phyloP scores from a whole-genome alignment of 1,284 basidiomycete species.

The Hemileia vastatrix region DNA sequence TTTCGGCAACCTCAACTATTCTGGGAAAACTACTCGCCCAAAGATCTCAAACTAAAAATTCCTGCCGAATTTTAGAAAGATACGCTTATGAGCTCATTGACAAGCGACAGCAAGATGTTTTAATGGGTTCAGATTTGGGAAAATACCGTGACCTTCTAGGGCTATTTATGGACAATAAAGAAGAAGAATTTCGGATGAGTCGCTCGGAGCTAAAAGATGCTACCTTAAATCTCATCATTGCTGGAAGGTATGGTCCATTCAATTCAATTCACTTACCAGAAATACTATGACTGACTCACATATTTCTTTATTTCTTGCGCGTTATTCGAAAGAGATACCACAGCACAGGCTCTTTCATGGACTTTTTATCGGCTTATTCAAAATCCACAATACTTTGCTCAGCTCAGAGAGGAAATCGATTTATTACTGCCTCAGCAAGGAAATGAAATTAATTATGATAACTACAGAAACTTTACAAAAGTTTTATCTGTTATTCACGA shows the following conservation, averaged over 20 bases:
- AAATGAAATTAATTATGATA: not conserved
- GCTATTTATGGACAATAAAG: conserved; percentile 7
- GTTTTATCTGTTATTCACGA: not conserved
- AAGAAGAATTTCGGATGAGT: not conserved
- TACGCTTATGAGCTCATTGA: conserved; percentile 7
- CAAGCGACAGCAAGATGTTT: not conserved
- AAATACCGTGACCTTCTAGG: not conserved
- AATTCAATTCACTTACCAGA: not conserved
- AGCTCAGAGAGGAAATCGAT: not conserved
- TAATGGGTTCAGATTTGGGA: not conserved
- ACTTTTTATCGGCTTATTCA: not conserved
- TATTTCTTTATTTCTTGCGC: not conserved
- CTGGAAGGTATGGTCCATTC: conserved; percentile 7
- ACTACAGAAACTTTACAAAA: not conserved
- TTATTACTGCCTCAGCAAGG: not conserved
- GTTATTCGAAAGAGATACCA: conserved; percentile 10
- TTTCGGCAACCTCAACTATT: not conserved
- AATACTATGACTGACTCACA: not conserved
- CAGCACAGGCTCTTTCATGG: conserved; percentile 8
- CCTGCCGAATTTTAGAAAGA: not conserved
- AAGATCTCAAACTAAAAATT: not conserved
- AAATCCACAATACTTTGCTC: not conserved
- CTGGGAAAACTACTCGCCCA: not conserved
- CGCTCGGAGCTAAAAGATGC: conserved; percentile 12
- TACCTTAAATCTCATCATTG: conserved; percentile 9